Conservation (phyloP, 768 basidiomycete species). For the Dictyophora rubrovolvata region DNA sequence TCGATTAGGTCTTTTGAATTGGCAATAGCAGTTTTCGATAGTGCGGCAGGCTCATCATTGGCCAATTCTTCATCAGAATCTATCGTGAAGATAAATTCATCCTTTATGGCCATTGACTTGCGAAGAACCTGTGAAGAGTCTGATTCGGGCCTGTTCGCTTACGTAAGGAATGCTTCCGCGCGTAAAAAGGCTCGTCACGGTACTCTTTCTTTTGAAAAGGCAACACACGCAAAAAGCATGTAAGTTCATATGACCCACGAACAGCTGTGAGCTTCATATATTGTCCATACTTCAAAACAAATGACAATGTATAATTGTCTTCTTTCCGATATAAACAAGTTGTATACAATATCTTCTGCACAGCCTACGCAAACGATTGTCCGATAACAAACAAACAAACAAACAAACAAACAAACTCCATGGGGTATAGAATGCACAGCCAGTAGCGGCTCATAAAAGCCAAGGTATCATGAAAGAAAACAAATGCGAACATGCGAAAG, state of each 20-base stretch:
- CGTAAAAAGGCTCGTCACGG: too few relatives aligned
- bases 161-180: not conserved
- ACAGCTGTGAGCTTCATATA: not conserved
- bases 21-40: constrained; percentile 12
- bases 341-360: too few relatives aligned
- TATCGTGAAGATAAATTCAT: constrained; percentile 75
- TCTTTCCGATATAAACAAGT: too few relatives aligned
- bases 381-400: too few relatives aligned
- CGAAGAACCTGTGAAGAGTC: not conserved
- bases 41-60: constrained; percentile 12
- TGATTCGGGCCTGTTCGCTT: not conserved
- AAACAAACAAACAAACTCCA: too few relatives aligned
- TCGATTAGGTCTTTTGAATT: constrained; percentile 36
- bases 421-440: constrained; percentile 3
- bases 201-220: too few relatives aligned
- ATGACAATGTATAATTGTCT: too few relatives aligned
- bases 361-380: too few relatives aligned
- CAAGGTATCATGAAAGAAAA: not conserved
- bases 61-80: constrained; percentile 50
- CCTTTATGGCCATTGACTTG: constrained; percentile 13
- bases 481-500: not conserved
- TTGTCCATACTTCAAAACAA: too few relatives aligned
- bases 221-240: too few relatives aligned
- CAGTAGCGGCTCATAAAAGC: not conserved
- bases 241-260: too few relatives aligned